Evolutionary conservation across 192 early-diverging fungal species (phyloP).

Genomic region (Podila epicladia): DNA sequence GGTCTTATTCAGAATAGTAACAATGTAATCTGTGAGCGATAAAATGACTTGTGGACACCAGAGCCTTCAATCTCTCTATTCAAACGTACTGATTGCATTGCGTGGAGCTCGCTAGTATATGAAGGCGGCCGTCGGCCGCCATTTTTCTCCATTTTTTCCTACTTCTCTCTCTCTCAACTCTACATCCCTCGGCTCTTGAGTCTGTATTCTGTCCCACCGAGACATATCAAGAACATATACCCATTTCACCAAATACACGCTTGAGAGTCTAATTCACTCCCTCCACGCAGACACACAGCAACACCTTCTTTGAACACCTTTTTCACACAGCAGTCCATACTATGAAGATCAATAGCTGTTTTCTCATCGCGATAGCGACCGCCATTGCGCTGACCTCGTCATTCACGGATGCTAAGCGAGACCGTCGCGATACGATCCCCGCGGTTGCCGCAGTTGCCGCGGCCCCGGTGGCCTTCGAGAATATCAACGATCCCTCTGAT

Average conservation of each 20-base stretch:
- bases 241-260: not conserved
- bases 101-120: too few species aligned
- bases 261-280: not conserved
- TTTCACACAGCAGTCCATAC: not conserved
- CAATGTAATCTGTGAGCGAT: not conserved
- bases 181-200: not conserved
- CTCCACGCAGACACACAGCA: not conserved
- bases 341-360: constrained; percentile 31
- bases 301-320: not conserved
- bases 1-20: not conserved
- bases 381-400: constrained; percentile 17
- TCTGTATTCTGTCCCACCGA: not conserved
- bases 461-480: not conserved
- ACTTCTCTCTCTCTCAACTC: not conserved
- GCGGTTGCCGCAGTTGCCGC: not conserved
- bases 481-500: not conserved
- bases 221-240: not conserved
- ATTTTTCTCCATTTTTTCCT: not conserved
- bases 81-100: too few species aligned
- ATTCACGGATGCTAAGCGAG: constrained; percentile 28
- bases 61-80: too few species aligned
- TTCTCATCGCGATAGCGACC: constrained; percentile 27
- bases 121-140: too few species aligned
- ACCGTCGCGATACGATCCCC: constrained; percentile 11
- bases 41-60: too few species aligned